These are phyloP conservation scores for Tribonema minus DNA, from an alignment of 108 stramenopile species.

Conservation along the genomic window DNA sequence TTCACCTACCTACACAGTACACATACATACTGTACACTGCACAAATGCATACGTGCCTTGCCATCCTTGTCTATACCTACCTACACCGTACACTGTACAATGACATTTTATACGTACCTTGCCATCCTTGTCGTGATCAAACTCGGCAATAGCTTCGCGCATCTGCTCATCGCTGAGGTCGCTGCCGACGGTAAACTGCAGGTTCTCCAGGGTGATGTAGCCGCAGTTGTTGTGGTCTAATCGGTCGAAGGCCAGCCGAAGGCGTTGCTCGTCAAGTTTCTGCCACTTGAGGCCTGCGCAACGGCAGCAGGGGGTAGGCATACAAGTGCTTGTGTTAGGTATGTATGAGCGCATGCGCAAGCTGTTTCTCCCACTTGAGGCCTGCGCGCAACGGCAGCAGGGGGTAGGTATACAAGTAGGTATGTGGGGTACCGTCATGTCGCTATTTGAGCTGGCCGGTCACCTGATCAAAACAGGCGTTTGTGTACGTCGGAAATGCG, in stretches of 20 bases:
- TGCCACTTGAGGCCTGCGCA: neutral
- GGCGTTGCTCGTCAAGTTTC: neutral
- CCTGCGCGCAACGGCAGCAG: neutral
- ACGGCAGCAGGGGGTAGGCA: neutral
- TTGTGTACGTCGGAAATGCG: too few relatives aligned
- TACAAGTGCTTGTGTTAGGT: neutral
- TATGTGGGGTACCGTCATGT: neutral
- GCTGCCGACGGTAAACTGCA: neutral
- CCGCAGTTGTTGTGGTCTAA: neutral
- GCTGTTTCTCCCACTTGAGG: neutral
- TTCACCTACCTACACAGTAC: too few relatives aligned
- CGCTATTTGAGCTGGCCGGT: too few relatives aligned
- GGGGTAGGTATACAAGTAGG: neutral
- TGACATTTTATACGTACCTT: neutral
- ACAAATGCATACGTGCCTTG: too few relatives aligned
- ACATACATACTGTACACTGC: too few relatives aligned
- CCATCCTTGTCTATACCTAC: too few relatives aligned
- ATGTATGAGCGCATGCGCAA: too few relatives aligned
- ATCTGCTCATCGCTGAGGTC: neutral
- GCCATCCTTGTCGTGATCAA: neutral
- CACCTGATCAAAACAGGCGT: too few relatives aligned
- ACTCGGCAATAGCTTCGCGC: neutral
- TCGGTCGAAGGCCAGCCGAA: neutral
- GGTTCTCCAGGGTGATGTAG: neutral
- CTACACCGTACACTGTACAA: too few relatives aligned